A percentile compares a stretch with the other conserved stretches of the same genome.
These are phyloP conservation scores for Emmonsia crescens DNA, from an alignment of 2,329 filamentous ascomycete genomes.

Conservation along the genomic window DNA sequence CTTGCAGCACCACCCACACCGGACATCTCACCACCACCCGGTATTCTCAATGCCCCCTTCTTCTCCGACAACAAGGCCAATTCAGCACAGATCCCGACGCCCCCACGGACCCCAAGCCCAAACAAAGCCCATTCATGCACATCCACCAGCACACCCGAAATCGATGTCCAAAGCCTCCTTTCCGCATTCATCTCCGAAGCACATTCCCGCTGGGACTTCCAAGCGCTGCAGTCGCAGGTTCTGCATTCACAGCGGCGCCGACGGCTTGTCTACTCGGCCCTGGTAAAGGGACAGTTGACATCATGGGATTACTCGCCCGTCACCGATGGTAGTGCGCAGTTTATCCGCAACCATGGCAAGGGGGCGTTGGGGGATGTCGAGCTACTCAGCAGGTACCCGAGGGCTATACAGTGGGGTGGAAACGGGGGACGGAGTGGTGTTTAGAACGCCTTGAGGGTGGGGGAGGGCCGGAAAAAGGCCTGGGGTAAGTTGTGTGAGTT, in stretches of 20 bases:
- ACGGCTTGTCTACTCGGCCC: constrained; percentile 65
- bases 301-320: constrained; percentile 78
- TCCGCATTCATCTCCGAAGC: constrained; percentile 65
- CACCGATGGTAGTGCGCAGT: constrained; percentile 44
- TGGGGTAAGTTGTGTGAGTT: neutral
- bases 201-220: constrained; percentile 66
- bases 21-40: constrained; percentile 21
- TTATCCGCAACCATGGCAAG: constrained; percentile 55
- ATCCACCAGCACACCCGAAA: constrained; percentile 23
- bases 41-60: constrained; percentile 19
- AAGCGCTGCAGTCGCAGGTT: constrained; percentile 63
- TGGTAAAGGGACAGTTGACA: constrained; percentile 64
- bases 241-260: constrained; percentile 68
- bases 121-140: constrained; percentile 24
- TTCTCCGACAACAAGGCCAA: constrained; percentile 12
- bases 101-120: constrained; percentile 31
- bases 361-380: constrained; percentile 33
- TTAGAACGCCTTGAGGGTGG: neutral
- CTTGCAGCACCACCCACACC: constrained; percentile 23
- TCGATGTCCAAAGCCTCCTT: constrained; percentile 38
- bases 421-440: constrained; percentile 8
- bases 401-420: constrained; percentile 15
- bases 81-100: constrained; percentile 14
- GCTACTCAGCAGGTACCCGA: constrained; percentile 32
- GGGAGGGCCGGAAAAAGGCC: neutral